These are phyloP conservation scores for Luvunga scandens DNA, from an alignment of 345 rosid genomes.

Conservation along the genomic window DNA sequence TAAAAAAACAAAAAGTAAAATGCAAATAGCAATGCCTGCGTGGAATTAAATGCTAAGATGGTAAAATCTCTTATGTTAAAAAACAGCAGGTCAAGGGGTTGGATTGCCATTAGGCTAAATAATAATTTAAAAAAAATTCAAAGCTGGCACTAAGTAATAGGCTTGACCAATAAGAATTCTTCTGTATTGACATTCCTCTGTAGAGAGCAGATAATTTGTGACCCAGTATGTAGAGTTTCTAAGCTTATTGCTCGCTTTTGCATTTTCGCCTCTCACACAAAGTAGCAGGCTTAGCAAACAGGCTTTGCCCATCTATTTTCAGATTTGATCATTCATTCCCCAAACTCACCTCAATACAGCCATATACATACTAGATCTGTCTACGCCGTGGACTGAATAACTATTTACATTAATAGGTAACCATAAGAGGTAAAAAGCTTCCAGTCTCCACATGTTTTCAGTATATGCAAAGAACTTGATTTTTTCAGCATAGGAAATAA, in stretches of 20 bases:
- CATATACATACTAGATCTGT: not conserved
- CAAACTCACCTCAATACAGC: not conserved
- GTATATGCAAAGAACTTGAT: not conserved
- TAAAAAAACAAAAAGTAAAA: not conserved
- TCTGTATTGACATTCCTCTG: no score
- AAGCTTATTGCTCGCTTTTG: no score
- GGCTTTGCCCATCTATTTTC: not conserved
- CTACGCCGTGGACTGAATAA: not conserved
- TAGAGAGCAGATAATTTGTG: no score
- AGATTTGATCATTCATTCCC: not conserved
- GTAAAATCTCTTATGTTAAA: no score
- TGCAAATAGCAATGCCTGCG: not conserved
- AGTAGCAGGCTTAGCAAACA: no score
- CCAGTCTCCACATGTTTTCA: not conserved
- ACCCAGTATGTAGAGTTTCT: no score
- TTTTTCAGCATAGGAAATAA: not conserved
- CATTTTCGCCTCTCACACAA: not conserved
- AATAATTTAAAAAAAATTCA: no score
- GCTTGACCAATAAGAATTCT: not conserved
- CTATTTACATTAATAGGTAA: not conserved
- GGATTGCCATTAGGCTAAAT: no score
- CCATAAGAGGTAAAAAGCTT: not conserved
- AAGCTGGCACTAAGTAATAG: not conserved
- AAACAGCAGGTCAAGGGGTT: no score
- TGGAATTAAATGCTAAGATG: no score